phyloP scores from a whole-genome alignment of 768 basidiomycete species.

The Boletus sp. region DNA sequence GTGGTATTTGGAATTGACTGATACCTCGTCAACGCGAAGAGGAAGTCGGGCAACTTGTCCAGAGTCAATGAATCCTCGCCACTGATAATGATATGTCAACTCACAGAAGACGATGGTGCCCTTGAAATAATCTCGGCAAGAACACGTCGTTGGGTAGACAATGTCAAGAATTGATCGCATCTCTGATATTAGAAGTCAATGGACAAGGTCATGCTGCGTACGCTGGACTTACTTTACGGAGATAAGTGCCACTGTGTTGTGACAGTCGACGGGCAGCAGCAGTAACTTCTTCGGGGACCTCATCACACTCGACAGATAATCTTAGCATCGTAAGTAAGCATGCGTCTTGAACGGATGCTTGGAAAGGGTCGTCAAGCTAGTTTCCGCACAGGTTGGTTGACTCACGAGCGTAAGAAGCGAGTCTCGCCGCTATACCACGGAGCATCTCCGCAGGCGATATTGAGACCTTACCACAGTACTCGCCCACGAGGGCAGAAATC shows the following conservation, averaged over 20 bases:
- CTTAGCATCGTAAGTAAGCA: constrained; percentile 71
- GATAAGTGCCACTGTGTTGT: constrained; percentile 47
- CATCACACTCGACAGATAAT: constrained; percentile 54
- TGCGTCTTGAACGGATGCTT: constrained; percentile 72
- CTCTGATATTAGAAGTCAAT: constrained; percentile 43
- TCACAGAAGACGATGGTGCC: constrained; percentile 57
- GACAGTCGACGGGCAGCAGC: constrained; percentile 42
- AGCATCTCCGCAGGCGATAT: constrained; percentile 49
- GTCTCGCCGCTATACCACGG: constrained; percentile 39
- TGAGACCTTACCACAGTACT: constrained; percentile 52
- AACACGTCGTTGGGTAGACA: constrained; percentile 42
- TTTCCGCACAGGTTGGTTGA: constrained; percentile 17
- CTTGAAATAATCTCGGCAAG: constrained; percentile 46
- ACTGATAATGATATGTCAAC: constrained; percentile 17
- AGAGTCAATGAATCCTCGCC: constrained; percentile 3
- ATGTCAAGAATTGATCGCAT: constrained; percentile 61
- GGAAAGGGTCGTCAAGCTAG: background rate
- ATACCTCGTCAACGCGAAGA: constrained; percentile 45
- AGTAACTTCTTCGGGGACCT: constrained; percentile 45
- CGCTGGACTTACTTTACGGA: constrained; percentile 49
- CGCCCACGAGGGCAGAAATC: constrained; percentile 63
- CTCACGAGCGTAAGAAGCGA: constrained; percentile 45
- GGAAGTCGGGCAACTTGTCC: constrained; percentile 68
- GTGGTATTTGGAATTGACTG: constrained; percentile 10
- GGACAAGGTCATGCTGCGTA: background rate